A percentile compares a stretch with the other conserved stretches of the same genome.
Conservation (phyloP, 768 basidiomycete species). For the Kondoa malvinella region DNA sequence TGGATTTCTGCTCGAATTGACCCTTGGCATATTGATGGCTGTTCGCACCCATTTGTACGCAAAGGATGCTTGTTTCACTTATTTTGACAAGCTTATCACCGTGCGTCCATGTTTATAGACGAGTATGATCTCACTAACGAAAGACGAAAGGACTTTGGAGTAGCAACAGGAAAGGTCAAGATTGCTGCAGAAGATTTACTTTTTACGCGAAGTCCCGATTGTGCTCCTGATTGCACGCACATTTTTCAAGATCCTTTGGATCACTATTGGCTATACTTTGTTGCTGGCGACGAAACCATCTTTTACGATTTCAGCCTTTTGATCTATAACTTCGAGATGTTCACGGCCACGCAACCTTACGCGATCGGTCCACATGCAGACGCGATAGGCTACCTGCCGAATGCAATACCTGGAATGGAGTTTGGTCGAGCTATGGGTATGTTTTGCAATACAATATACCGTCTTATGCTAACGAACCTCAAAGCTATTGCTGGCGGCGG, state of each 20-base stretch:
- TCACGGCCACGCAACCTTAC: neutral
- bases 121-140: too few relatives aligned
- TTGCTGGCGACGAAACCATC: neutral
- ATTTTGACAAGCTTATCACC: neutral
- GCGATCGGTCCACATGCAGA: neutral
- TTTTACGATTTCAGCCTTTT: neutral
- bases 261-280: neutral
- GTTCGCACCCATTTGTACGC: neutral
- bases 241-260: neutral
- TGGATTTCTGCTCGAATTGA: neutral
- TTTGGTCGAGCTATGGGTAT: neutral
- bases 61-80: neutral
- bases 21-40: neutral
- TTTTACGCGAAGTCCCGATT: neutral
- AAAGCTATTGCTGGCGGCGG: neutral
- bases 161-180: neutral
- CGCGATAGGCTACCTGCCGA: neutral
- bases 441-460: neutral
- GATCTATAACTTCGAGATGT: neutral
- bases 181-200: neutral
- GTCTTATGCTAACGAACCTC: neutral
- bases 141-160: neutral
- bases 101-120: too few relatives aligned
- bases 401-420: neutral
- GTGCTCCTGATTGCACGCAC: neutral